Conservation (phyloP, 2,329 filamentous ascomycete species). For the Metarhizium rileyi region DNA sequence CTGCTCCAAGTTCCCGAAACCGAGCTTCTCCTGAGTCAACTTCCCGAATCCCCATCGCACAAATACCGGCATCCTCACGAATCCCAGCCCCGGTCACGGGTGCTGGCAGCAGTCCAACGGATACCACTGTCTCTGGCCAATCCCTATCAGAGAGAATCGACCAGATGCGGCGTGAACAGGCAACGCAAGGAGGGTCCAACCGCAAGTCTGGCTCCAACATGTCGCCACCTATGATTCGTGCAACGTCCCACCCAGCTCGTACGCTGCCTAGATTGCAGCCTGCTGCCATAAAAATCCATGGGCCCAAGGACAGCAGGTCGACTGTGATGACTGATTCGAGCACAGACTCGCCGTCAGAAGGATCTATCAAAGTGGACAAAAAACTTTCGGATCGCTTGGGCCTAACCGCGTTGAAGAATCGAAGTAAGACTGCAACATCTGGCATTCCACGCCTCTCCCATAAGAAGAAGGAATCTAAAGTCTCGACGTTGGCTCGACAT, state of each 20-base stretch:
- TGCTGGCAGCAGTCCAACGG: conserved; percentile 10
- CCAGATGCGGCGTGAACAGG: conserved; percentile 41
- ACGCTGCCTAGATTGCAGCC: conserved; percentile 37
- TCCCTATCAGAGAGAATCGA: conserved; percentile 38
- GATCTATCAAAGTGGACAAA: conserved; percentile 51
- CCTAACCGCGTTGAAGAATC: conserved; percentile 52
- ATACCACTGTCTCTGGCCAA: conserved; percentile 11
- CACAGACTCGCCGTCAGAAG: conserved; percentile 22
- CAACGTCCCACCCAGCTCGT: conserved; percentile 41
- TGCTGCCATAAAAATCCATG: conserved; percentile 30
- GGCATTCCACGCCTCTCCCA: conserved; percentile 82
- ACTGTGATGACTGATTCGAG: conserved; percentile 14
- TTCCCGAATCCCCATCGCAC: conserved; percentile 1
- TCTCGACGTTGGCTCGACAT: conserved; percentile 86
- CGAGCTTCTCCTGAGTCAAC: not conserved
- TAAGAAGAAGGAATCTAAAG: conserved; percentile 64
- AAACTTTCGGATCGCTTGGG: conserved; percentile 67
- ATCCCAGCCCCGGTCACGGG: conserved; percentile 14
- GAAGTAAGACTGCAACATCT: conserved; percentile 51
- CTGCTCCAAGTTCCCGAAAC: conserved; percentile 10
- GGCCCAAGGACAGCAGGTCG: conserved; percentile 24
- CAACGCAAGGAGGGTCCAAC: conserved; percentile 18
- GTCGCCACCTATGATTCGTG: conserved; percentile 44
- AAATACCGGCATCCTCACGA: conserved; percentile 6
- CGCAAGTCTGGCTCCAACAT: conserved; percentile 35